Evolutionary conservation across 2,329 filamentous ascomycete genomes (phyloP).

Genomic region (Sporothrix protearum): DNA sequence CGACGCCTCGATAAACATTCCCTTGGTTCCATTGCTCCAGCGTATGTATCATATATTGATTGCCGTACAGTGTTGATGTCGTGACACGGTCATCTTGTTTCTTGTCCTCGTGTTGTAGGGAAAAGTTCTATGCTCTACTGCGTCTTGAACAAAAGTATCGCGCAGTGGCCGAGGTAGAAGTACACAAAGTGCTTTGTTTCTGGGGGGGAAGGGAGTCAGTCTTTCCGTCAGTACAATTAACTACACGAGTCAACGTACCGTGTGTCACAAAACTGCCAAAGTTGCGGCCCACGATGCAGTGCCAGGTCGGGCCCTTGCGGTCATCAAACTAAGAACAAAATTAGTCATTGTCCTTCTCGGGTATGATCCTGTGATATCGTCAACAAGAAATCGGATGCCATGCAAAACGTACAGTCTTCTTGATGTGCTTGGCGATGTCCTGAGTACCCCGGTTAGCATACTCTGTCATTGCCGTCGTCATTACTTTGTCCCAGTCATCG

Average conservation of each 20-base stretch:
- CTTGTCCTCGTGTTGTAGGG: neutral
- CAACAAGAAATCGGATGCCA: neutral
- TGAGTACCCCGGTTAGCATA: conserved; percentile 37
- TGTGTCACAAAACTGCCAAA: conserved; percentile 99
- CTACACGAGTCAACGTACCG: conserved; percentile 55
- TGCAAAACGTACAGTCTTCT: conserved; percentile 67
- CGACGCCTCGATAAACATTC: neutral
- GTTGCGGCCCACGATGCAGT: conserved; percentile 97
- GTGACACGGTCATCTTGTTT: neutral
- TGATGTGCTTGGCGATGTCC: conserved; percentile 96
- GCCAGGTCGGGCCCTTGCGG: conserved; percentile 96
- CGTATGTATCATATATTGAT: neutral
- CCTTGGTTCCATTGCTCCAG: neutral
- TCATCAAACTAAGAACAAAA: conserved; percentile 71
- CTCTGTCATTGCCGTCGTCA: neutral
- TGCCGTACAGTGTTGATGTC: neutral
- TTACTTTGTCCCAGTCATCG: neutral
- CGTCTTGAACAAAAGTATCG: conserved; percentile 98
- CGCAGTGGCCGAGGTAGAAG: conserved; percentile 98
- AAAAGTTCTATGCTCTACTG: conserved; percentile 57
- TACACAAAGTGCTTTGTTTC: conserved; percentile 99
- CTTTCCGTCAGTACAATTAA: neutral
- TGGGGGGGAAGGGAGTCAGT: conserved; percentile 37
- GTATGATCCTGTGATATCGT: conserved; percentile 4
- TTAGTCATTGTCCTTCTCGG: neutral